A percentile compares a stretch with the other conserved stretches of the same genome.
Conservation (phyloP, 2,329 filamentous ascomycete genomes). For the Metarhizium humberi region DNA sequence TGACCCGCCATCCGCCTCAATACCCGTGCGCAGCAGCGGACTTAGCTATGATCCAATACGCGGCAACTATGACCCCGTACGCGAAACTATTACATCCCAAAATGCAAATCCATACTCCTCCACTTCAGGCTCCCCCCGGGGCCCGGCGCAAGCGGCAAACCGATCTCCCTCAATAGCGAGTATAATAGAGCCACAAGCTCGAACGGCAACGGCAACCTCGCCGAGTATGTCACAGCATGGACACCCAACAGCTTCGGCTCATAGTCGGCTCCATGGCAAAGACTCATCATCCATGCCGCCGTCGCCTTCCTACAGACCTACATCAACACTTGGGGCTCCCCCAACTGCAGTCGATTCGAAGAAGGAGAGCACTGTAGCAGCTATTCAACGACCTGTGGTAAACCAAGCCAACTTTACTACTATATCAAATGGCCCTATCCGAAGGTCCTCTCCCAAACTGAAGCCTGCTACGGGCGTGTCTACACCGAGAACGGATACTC, state of each 20-base stretch:
- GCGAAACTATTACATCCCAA: slow-evolving; percentile 50
- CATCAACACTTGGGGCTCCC: slow-evolving; percentile 24
- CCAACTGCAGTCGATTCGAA: slow-evolving; percentile 25
- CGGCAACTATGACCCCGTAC: slow-evolving; percentile 58
- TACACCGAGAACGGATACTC: slow-evolving; percentile 39
- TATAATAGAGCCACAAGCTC: slow-evolving; percentile 56
- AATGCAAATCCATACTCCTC: slow-evolving; percentile 37
- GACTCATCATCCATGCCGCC: slow-evolving; percentile 30
- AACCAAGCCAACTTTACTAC: slow-evolving; percentile 32
- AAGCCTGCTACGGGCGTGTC: slow-evolving; percentile 30
- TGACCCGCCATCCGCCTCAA: slow-evolving; percentile 32
- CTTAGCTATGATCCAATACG: slow-evolving; percentile 87
- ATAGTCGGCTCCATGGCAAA: slow-evolving; percentile 21
- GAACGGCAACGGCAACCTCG: slow-evolving; percentile 16
- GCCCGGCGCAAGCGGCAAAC: slow-evolving; percentile 21
- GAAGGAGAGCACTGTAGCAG: slow-evolving; percentile 22
- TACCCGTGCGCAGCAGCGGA: slow-evolving; percentile 55
- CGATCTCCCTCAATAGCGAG: slow-evolving; percentile 82
- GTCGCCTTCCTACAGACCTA: slow-evolving; percentile 29
- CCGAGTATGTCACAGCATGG: slow-evolving; percentile 19
- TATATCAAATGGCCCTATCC: slow-evolving; percentile 30
- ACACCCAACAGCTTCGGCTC: slow-evolving; percentile 17
- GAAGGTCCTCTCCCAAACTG: slow-evolving; percentile 39
- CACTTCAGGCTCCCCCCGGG: slow-evolving; percentile 41
- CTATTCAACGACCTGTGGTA: slow-evolving; percentile 21